Evolutionary conservation across 257 asterid genomes (phyloP), one percentile per base, ranked within the genome.

Genomic region (Capsicum chinense): DNA sequence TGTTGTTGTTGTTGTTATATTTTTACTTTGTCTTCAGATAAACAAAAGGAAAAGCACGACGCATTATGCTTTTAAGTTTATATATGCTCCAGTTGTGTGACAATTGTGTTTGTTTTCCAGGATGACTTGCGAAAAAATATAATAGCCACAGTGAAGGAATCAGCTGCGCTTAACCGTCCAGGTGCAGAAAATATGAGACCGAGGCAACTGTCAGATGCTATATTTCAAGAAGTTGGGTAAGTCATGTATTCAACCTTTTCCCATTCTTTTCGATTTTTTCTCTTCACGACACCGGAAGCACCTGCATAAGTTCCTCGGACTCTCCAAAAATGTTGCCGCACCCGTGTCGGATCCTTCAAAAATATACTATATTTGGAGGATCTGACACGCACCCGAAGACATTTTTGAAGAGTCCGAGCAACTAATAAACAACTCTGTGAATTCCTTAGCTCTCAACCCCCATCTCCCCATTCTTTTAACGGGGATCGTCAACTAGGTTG

Each of bases 201-300:
- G 4, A 92, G 98, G 39, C 99, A 96, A 90, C 98, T 96, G 80
- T 92, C 98, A 33, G 98, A 96, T 90, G 97, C 98, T 47, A 93
- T 96, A 91, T 97, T 92, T 88, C 87, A 90, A 90, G 99, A 96
- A 89, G 89, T 96, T 47, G 98, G 99, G 99, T 96, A 87, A n/a
- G 89, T 83, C 83, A 52, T 76, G 33, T 21, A 26, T 52, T 52
- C 81, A 79, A 54, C 12, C 2, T 74, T 70, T 48, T 50, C 67
- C 69, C 19, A 62, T 37, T 37, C 47, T 12, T 82, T 78, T 39
- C 33, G 17, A 16, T 6, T 39, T 56, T 79, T 80, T 58, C 7
- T 4, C 9, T n/a, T 50, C 17, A 73, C 19, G 79, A 73, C 60
- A 73, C 19, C 21, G 26, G 81, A 74, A 21, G 58, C 19, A 14